Evolutionary conservation across 2,329 filamentous ascomycete genomes (phyloP), one percentile per base, ranked within the genome.

Genomic region (Diaporthe humulicola): DNA sequence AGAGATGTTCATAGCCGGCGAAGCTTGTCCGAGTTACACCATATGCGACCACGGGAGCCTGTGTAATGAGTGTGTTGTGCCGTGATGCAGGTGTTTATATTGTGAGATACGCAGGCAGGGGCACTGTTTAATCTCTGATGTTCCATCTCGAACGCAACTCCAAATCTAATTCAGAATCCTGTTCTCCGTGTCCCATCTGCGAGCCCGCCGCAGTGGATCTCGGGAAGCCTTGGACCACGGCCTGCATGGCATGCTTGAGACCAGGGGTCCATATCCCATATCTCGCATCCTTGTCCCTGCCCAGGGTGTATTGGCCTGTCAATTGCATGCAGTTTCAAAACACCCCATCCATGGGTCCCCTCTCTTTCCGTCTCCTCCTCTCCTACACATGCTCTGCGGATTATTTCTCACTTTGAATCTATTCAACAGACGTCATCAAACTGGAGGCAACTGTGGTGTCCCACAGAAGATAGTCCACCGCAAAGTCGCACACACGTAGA

Each of bases 71-170:
- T 50, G 42, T 67, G 38, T 14, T 36, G 60, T 50, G 14, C n/a
- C 25, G 28, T 25, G n/a, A 12, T 48, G 70, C 57, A 45, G 28
- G 70, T 33, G 33, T 54, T 48, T 38, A 60, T n/a, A 54, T 64
- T 30, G n/a, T 54, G 70, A 61, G 58, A 40, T 54, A 42, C 42
- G 56, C 70, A 52, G 56, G 40, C 70, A 72, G 45, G 57, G 70
- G 57, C 70, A 30, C 70, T 64, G 42, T 52, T 67, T 72, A 72
- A 72, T 72, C 40, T 72, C 70, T 72, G 30, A 25, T 64, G 70
- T 72, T 42, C 70, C 70, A 64, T 72, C n/a, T 40, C 50, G 33
- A 58, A 33, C 69, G 54, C 69, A 40, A 71, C 67, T 58, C 69
- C 54, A 71, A 71, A 71, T 71, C 56, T 60, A 42, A 54, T 17